These are phyloP conservation scores for Begonia masoniana DNA, from an alignment of 306 rosid species.

Conservation along the genomic window DNA sequence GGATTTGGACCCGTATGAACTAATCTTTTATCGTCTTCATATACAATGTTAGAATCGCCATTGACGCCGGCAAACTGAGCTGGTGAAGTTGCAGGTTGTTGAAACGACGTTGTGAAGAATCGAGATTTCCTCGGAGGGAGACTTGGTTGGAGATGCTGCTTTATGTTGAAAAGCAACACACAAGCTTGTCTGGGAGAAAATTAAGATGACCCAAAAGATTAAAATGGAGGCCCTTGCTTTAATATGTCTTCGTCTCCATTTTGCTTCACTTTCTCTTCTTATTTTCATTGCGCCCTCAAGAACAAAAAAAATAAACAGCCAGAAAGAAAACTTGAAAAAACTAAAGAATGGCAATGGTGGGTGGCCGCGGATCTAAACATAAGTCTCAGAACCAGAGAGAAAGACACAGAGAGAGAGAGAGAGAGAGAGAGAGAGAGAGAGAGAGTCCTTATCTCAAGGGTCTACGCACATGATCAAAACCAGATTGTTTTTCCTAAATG, in stretches of 20 bases:
- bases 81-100: neutral
- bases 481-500: conserved; percentile 4
- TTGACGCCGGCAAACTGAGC: neutral
- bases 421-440: conserved; percentile 1
- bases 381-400: no score
- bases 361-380: no score
- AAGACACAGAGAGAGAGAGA: neutral
- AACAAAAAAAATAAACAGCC: neutral
- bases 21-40: conserved; percentile 50
- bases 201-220: conserved; percentile 3
- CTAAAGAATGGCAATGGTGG: no score
- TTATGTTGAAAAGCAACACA: neutral
- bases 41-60: conserved; percentile 12
- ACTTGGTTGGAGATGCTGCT: no score
- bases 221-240: conserved; percentile 5
- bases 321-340: neutral
- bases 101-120: neutral
- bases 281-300: neutral
- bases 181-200: conserved; percentile 1
- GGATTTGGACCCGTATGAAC: conserved; percentile 93
- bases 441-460: conserved; percentile 13
- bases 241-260: conserved; percentile 1
- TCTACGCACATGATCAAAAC: conserved; percentile 11
- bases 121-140: conserved; percentile 5
- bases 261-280: conserved; percentile 10